A percentile compares a stretch with the other conserved stretches of the same genome.
These are phyloP conservation scores for Trichophaea hybrida DNA, from an alignment of 2,329 filamentous ascomycete species.

Conservation along the genomic window DNA sequence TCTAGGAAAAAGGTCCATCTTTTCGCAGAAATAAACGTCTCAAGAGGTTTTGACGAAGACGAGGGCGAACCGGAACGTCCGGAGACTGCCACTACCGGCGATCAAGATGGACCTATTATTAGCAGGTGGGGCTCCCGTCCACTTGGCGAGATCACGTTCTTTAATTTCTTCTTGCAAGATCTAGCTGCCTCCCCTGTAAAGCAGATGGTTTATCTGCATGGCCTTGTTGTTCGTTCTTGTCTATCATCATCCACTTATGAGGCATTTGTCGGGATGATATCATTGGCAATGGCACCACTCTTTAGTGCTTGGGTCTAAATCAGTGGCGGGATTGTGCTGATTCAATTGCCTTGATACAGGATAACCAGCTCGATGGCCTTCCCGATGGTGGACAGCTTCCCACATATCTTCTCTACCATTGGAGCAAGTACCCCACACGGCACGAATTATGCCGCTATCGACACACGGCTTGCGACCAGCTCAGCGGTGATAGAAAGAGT, in stretches of 20 bases:
- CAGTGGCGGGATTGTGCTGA: not conserved
- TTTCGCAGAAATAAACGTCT: conserved; percentile 31
- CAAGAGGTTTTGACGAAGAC: conserved; percentile 23
- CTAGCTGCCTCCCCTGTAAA: not conserved
- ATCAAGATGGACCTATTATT: conserved; percentile 27
- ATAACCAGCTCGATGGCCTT: conserved; percentile 43
- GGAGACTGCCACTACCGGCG: conserved; percentile 21
- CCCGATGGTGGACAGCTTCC: conserved; percentile 72
- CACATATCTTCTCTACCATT: conserved; percentile 48
- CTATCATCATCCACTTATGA: not conserved
- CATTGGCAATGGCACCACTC: not conserved
- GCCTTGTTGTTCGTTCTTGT: not conserved
- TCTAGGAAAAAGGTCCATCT: conserved; percentile 26
- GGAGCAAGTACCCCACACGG: conserved; percentile 32
- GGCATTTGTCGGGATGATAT: not conserved
- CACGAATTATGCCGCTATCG: conserved; percentile 30
- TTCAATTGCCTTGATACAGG: not conserved
- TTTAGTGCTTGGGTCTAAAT: not conserved
- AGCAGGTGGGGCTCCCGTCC: conserved; percentile 12
- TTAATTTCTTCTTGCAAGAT: not conserved
- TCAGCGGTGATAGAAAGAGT: conserved; percentile 56
- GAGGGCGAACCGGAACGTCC: conserved; percentile 9
- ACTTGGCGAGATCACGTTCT: not conserved
- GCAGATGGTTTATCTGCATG: not conserved
- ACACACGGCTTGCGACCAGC: conserved; percentile 56